These are phyloP conservation scores for Atractiella rhizophila DNA, from an alignment of 768 basidiomycete species.

Conservation along the genomic window DNA sequence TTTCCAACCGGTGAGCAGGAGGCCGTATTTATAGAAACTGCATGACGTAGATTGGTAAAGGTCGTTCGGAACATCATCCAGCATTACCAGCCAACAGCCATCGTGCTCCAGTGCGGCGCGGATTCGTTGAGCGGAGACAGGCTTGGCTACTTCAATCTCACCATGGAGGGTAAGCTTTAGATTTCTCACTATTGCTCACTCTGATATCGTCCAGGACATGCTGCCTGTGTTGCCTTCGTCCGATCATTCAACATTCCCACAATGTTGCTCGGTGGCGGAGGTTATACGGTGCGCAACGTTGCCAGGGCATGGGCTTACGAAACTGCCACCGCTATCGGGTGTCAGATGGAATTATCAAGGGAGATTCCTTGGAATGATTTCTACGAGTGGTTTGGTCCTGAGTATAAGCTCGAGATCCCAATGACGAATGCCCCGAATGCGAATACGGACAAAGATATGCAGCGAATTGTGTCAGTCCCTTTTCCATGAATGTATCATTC, in stretches of 20 bases:
- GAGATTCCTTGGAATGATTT: conserved; percentile 64
- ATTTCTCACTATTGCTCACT: not conserved
- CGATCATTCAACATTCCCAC: conserved; percentile 58
- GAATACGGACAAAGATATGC: conserved; percentile 57
- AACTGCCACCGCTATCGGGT: conserved; percentile 78
- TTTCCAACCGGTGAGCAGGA: conserved; percentile 58
- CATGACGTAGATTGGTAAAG: conserved; percentile 23
- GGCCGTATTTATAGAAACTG: not conserved
- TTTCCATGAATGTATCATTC: not conserved
- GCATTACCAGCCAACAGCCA: conserved; percentile 73
- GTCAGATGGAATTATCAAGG: conserved; percentile 37
- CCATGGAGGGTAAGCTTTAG: conserved; percentile 47
- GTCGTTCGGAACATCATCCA: conserved; percentile 86
- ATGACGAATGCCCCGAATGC: conserved; percentile 85
- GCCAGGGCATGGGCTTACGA: conserved; percentile 88
- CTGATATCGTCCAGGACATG: conserved; percentile 35
- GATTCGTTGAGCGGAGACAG: conserved; percentile 93
- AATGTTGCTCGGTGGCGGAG: conserved; percentile 80
- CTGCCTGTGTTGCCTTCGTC: conserved; percentile 66
- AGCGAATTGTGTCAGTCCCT: conserved; percentile 41
- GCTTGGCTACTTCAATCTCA: conserved; percentile 80
- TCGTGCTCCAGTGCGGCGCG: conserved; percentile 90
- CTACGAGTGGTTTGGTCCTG: conserved; percentile 92
- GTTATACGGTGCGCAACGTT: conserved; percentile 92
- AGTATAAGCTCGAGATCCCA: conserved; percentile 73